Evolutionary conservation across 148 eudicot genomes (phyloP), one percentile per base, ranked within the genome.

Genomic region (Chenopodium berlandieri): DNA sequence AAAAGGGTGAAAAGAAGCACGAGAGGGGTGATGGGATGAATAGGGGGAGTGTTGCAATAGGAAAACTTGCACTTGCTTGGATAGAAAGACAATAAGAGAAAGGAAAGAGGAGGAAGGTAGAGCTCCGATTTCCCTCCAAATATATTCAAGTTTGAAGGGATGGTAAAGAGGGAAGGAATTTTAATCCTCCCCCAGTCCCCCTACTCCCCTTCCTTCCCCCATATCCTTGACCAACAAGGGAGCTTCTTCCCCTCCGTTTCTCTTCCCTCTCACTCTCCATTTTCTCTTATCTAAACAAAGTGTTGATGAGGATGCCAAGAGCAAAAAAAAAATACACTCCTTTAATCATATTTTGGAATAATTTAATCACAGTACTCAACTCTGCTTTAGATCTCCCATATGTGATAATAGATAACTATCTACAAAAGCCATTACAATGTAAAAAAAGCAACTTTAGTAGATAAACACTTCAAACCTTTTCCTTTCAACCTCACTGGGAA

Each of bases 401-500:
- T 4, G 11, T 30, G 47, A 52, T 50, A 11, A 48, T 23, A 66
- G 62, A 63, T 71, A 77, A 78, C 32, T 37, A 11, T 30, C 69
- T 79, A 40, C 44, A 78, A 44, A 52, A 72, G 50, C 58, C 48
- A 75, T 66, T 40, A 58, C 13, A 67, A 25, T 48, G 40, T 9
- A 34, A 12, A 48, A 40, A 60, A 9, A 62, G 66, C 11, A 48
- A 83, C 13, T 46, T 71, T 52, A 13, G 20, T 25, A 19, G 37
- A 77, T 5, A 20, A 37, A 67, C 25, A 9, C 32, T 65, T 77
- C 87, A 74, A 83, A 96, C 99, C 99, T 92, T 87, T 87, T 91
- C 89, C 85, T 94, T 82, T 94, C 98, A 17, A 79, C 80, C 84
- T 96, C 99, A 82, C 64, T 83, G 30, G 98, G 94, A 48, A 90